Percentiles rank a stretch among this genome's conserved stretches.
phyloP scores from a whole-genome alignment of 345 rosid genomes.

The Cardiospermum halicacabum region DNA sequence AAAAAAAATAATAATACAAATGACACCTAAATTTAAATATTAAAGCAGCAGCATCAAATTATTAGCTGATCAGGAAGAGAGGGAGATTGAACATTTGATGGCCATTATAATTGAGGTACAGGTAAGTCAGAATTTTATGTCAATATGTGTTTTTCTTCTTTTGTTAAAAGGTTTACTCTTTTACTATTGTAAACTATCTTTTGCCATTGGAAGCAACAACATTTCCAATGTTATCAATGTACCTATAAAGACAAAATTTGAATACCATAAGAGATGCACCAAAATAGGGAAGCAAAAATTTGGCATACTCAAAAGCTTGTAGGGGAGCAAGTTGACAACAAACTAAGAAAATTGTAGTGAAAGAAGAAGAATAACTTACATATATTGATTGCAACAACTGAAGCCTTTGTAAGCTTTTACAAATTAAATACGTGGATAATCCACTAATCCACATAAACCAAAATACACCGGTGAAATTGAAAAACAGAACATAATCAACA shows the following conservation, averaged over 20 bases:
- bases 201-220: slow-evolving; percentile 99
- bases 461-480: no score
- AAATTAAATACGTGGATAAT: no score
- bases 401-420: no score
- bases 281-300: slow-evolving; percentile 5
- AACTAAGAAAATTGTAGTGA: no score
- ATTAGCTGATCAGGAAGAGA: slow-evolving; percentile 85
- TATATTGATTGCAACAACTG: no score
- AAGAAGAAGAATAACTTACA: no score
- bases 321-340: slow-evolving; percentile 79
- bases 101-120: slow-evolving; percentile 65
- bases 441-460: no score
- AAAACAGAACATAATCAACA: no score
- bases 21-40: slow-evolving; percentile 53
- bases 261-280: slow-evolving; percentile 3
- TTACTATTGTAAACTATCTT: slow-evolving; percentile 50
- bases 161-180: background rate
- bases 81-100: slow-evolving; percentile 59
- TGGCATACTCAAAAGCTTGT: slow-evolving; percentile 90
- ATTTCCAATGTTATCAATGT: slow-evolving; percentile 91
- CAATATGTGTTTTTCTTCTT: background rate
- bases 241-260: slow-evolving; percentile 42
- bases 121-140: slow-evolving; percentile 31
- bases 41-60: slow-evolving; percentile 66
- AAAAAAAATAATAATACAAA: no score